Conservation (phyloP, 495 filamentous ascomycete species). For the Ramalina peruviana region DNA sequence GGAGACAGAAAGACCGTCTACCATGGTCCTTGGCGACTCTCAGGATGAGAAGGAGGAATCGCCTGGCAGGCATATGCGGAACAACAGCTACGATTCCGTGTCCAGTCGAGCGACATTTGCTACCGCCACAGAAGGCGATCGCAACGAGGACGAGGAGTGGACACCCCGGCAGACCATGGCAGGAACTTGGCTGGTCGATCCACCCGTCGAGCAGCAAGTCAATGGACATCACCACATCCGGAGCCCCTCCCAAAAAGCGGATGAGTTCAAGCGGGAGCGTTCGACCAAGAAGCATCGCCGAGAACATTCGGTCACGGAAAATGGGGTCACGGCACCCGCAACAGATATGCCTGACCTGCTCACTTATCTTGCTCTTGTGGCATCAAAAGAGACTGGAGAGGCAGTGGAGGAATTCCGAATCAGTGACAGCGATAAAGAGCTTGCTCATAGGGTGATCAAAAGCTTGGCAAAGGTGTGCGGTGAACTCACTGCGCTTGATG, state of each 20-base stretch:
- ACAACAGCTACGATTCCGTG: conserved; percentile 51
- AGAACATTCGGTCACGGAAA: conserved; percentile 20
- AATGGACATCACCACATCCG: not conserved
- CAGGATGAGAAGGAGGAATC: conserved; percentile 1
- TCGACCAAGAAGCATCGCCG: conserved; percentile 10
- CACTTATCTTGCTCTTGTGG: conserved; percentile 23
- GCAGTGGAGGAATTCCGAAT: conserved; percentile 33
- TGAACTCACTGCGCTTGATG: conserved; percentile 46
- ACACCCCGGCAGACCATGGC: conserved; percentile 17
- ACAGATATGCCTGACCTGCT: conserved; percentile 30
- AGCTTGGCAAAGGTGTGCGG: conserved; percentile 56
- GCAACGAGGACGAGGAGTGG: conserved; percentile 19
- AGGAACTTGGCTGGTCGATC: conserved; percentile 22
- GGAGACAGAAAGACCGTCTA: conserved; percentile 45
- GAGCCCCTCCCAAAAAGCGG: conserved; percentile 1
- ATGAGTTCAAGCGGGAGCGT: conserved; percentile 5
- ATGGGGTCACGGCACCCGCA: conserved; percentile 12
- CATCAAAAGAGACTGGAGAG: not conserved
- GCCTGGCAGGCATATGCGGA: conserved; percentile 29
- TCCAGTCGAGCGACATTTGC: conserved; percentile 73
- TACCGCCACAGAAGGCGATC: conserved; percentile 58
- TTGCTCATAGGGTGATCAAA: conserved; percentile 64
- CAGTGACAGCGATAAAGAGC: conserved; percentile 53
- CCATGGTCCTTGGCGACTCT: not conserved
- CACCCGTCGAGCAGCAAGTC: not conserved